phyloP scores from a whole-genome alignment of 192 early-diverging fungal genomes.

The Mortierella antarctica region DNA sequence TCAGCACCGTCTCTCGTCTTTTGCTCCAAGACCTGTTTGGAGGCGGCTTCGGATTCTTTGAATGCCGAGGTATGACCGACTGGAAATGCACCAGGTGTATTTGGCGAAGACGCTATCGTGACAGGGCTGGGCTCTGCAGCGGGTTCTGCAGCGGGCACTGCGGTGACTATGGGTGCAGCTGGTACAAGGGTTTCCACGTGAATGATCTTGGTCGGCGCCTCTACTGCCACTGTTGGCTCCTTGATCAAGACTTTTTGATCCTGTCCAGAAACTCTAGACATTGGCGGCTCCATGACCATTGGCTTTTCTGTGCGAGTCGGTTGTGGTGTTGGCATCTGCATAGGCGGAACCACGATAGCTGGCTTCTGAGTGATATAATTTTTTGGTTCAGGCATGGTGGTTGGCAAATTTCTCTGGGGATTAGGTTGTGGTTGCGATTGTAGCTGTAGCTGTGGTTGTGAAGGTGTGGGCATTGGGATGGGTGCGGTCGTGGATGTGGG shows the following conservation, averaged over 20 bases:
- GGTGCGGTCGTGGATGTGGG: constrained; percentile 24
- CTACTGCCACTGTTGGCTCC: not conserved
- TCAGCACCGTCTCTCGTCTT: not conserved
- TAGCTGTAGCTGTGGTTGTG: not conserved
- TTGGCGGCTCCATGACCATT: not conserved
- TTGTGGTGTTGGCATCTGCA: constrained; percentile 1
- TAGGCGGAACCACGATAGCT: constrained; percentile 1
- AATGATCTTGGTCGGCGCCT: not conserved
- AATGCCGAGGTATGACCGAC: not conserved
- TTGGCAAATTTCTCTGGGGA: constrained; percentile 6
- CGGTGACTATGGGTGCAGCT: not conserved
- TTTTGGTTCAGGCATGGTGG: constrained; percentile 42
- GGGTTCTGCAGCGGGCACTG: no score
- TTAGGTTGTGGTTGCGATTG: not conserved
- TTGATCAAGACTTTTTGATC: constrained; percentile 28
- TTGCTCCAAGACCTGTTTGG: not conserved
- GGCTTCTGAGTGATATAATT: constrained; percentile 16
- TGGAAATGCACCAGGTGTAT: constrained; percentile 46
- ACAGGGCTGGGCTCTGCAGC: constrained; percentile 5
- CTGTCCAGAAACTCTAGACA: not conserved
- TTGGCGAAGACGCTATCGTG: constrained; percentile 12
- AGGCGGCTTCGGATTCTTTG: not conserved
- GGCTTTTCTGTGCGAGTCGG: constrained; percentile 10
- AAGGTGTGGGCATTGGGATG: not conserved
- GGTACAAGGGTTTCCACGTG: not conserved